These are phyloP conservation scores for Chlorella sp. DNA, from an alignment of 139 green algal species.

Conservation along the genomic window DNA sequence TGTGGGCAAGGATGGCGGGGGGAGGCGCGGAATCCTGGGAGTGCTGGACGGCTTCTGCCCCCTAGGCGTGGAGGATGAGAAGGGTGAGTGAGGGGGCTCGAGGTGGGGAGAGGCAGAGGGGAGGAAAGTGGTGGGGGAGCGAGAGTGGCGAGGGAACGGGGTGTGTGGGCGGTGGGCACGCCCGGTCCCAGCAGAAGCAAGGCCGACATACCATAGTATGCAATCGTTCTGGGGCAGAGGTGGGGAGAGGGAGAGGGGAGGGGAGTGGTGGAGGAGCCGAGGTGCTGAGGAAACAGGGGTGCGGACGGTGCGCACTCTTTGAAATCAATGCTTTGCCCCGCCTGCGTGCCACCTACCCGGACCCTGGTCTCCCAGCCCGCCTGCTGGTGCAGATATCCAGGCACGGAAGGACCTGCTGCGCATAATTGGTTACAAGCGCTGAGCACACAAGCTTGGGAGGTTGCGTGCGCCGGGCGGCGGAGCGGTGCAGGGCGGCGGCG, in stretches of 20 bases:
- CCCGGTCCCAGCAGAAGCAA: no score
- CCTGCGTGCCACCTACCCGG: neutral
- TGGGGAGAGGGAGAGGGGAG: no score
- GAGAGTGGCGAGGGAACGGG: no score
- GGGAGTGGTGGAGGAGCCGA: no score
- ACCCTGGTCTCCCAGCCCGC: neutral
- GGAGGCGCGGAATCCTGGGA: conserved; percentile 8
- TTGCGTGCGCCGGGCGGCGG: no score
- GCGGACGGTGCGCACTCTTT: neutral
- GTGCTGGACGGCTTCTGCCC: conserved; percentile 30
- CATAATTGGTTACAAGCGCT: conserved; percentile 7
- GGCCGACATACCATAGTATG: no score
- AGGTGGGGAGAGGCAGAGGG: no score
- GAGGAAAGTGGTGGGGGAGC: no score
- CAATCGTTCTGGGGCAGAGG: no score
- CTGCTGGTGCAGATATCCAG: neutral
- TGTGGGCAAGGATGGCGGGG: conserved; percentile 1
- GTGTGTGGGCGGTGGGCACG: no score
- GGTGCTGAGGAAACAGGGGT: no score
- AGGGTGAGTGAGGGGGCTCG: neutral
- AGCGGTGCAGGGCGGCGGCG: no score
- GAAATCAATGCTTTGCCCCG: neutral
- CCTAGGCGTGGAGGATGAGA: neutral
- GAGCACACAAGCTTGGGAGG: neutral
- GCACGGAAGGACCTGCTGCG: conserved; percentile 12